A percentile compares a stretch with the other conserved stretches of the same genome.
These are phyloP conservation scores for Phytopythium aichiense DNA, from an alignment of 352 stramenopile genomes.

Conservation along the genomic window DNA sequence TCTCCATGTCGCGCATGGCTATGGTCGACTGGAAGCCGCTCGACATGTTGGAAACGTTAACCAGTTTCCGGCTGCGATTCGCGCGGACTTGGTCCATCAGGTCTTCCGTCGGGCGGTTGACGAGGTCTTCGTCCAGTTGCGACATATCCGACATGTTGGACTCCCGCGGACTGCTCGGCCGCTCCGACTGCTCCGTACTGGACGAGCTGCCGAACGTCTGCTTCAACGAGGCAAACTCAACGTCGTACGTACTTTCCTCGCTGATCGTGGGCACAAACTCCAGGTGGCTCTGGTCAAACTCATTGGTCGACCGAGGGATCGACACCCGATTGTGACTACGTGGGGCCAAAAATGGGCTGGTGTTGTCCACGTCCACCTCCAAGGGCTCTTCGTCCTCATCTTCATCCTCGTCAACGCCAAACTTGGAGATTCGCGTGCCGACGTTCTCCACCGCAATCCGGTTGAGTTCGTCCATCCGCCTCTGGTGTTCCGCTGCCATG, in stretches of 20 bases:
- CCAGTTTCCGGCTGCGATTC: constrained; percentile 19
- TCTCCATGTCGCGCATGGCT: constrained; percentile 38
- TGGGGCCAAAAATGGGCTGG: not conserved
- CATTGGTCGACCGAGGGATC: constrained; percentile 8
- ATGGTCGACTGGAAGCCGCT: constrained; percentile 23
- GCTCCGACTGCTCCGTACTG: constrained; percentile 22
- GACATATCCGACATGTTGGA: constrained; percentile 14
- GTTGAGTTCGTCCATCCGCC: constrained; percentile 22
- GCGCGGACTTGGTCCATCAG: constrained; percentile 43
- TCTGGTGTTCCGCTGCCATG: constrained; percentile 19
- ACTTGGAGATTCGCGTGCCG: constrained; percentile 18
- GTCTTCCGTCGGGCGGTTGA: constrained; percentile 43
- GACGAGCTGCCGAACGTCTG: constrained; percentile 18
- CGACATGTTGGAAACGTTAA: constrained; percentile 3
- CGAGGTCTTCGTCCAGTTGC: constrained; percentile 38
- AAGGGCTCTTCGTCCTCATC: constrained; percentile 5
- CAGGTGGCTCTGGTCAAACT: constrained; percentile 14
- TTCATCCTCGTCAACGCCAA: constrained; percentile 4
- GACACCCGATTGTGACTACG: constrained; percentile 1
- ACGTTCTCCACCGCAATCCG: constrained; percentile 19
- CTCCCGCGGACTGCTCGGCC: constrained; percentile 10
- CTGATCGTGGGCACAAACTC: constrained; percentile 15
- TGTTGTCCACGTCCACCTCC: constrained; percentile 1
- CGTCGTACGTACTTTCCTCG: constrained; percentile 12
- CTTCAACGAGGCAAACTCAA: constrained; percentile 11